phyloP scores from a whole-genome alignment of 805 yeast genomes.

The Pichia membranifaciens region DNA sequence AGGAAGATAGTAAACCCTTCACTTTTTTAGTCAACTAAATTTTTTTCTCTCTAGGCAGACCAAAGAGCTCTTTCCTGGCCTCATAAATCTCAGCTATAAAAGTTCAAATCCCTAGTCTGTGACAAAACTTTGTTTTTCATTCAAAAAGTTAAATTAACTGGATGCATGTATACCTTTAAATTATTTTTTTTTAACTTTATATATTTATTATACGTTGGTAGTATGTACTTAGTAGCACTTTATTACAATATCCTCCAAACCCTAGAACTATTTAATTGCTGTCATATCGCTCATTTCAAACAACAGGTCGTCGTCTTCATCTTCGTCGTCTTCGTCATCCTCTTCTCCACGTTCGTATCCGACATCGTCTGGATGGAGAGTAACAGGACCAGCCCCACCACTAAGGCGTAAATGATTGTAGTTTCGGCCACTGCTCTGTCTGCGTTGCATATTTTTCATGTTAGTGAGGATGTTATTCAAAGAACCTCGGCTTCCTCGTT shows the following conservation, averaged over 20 bases:
- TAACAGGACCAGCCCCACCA: conserved; percentile 1
- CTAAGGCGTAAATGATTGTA: neutral
- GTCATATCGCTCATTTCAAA: conserved; percentile 76
- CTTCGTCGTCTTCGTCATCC: conserved; percentile 42
- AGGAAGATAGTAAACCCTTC: too few relatives aligned
- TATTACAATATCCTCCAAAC: neutral
- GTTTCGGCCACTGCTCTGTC: conserved; percentile 2
- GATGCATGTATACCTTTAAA: neutral
- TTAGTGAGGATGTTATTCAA: conserved; percentile 1
- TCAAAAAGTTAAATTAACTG: too few relatives aligned
- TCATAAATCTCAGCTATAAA: too few relatives aligned
- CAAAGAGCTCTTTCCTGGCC: too few relatives aligned
- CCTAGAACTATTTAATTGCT: conserved; percentile 20
- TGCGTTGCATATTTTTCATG: conserved; percentile 7
- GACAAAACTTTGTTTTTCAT: too few relatives aligned
- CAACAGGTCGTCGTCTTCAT: conserved; percentile 45
- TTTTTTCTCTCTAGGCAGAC: too few relatives aligned
- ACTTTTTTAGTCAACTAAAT: too few relatives aligned
- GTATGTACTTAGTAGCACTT: too few relatives aligned
- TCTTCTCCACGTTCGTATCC: neutral
- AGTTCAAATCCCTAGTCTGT: too few relatives aligned
- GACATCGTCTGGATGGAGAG: neutral
- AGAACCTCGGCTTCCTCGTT: neutral
- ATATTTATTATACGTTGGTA: too few relatives aligned
- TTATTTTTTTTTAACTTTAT: neutral